Evolutionary conservation across 208 protist genomes (phyloP), one percentile per base, ranked within the genome.

Genomic region (Leishmania major): DNA sequence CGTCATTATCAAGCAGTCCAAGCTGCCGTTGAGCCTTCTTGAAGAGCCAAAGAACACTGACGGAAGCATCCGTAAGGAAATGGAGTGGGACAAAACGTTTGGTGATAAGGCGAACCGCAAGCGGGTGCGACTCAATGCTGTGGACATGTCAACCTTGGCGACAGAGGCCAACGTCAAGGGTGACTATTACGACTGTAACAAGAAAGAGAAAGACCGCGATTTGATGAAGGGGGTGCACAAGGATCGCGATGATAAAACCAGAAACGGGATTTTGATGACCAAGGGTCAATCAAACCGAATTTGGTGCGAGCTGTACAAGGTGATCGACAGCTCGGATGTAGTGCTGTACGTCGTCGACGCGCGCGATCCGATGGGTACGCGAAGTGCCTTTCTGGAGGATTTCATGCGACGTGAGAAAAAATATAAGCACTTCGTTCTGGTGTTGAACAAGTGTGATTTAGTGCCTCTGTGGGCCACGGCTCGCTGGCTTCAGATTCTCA

Each of bases 381-480:
- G 99, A 19, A 99, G 95, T 59, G 67, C 84, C 13, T 98, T 97
- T 81, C 79, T 99, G 59, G 97, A 99, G 80, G 90, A 99, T 60
- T 98, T 96, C 80, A 92, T 99, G 80, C 94, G 97, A 35, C 98
- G 96, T 75, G 98, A 99, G 74, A 97, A 95, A 75, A 96, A 97
- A 76, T 99, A 99, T 93, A 99, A 99, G 85, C 99, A 99, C 83
- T 96, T 99, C 78, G 91, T 99, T 10, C 97, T 99, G 45, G 86
- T 99, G n/a, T 88, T 99, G 5, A 99, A 99, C 95, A 99, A 99
- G 94, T 99, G 98, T 88, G 99, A 99, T 90, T 91, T 99, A 22
- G 96, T 99, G 10, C 99, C 99, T 15, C 98, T 99, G 2, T 99
- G 99, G 99, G 98, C 96, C 3, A 99, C 99, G 1, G 95, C 95